phyloP scores from a whole-genome alignment of 2,329 filamentous ascomycete species.

The Aspergillus alliaceus region DNA sequence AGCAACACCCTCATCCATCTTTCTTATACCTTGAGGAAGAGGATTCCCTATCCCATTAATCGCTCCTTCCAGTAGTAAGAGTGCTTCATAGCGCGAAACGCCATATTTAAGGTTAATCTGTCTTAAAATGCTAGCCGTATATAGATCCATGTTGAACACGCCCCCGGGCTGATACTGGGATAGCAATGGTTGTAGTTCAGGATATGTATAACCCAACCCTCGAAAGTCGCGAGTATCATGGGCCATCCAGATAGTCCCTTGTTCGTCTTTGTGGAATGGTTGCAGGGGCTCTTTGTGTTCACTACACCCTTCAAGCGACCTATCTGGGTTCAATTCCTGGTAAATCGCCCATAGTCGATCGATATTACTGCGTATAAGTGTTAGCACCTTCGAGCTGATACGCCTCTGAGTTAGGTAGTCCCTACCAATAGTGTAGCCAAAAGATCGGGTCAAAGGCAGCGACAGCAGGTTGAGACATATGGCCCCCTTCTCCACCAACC shows the following conservation, averaged over 20 bases:
- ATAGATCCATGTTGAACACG: no score
- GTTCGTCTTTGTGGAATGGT: not conserved
- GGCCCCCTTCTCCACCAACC: not conserved
- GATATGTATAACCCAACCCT: slow-evolving; percentile 3
- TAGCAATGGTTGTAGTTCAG: not conserved
- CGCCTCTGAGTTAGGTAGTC: not conserved
- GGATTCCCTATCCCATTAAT: no score
- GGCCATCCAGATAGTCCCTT: not conserved
- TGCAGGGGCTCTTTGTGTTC: not conserved
- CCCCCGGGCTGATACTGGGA: no score
- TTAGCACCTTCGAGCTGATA: no score
- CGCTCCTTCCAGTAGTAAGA: no score
- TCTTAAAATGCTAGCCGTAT: no score
- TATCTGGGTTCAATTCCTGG: slow-evolving; percentile 8
- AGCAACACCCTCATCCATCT: no score
- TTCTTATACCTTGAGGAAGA: no score
- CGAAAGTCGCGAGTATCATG: not conserved
- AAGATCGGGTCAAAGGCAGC: slow-evolving; percentile 14
- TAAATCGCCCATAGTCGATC: slow-evolving; percentile 5
- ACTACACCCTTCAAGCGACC: not conserved
- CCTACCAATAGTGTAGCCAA: slow-evolving; percentile 13
- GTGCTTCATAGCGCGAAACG: no score
- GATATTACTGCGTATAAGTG: slow-evolving; percentile 1
- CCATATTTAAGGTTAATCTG: no score
- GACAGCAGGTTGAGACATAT: slow-evolving; percentile 9